Base-by-base conservation (phyloP, 2,329 filamentous ascomycete genomes). In the Xylaria arbuscula region DNA sequence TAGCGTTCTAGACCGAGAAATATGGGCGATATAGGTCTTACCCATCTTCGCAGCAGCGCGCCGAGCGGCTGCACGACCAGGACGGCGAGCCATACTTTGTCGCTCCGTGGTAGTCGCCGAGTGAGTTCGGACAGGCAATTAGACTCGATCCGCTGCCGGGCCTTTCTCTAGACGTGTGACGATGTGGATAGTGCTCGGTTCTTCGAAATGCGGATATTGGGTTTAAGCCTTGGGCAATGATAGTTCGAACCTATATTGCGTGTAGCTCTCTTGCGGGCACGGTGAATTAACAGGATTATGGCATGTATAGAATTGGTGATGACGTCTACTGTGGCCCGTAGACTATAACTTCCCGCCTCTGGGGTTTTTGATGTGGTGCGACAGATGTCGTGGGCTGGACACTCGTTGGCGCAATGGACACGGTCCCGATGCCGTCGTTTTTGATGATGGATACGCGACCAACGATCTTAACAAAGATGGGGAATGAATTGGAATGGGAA, bases 51-150 rank as follows among this genome's bases (percentile, higher is more conserved):
- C 80, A 50, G 81, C 81, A 32, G 82, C 82, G 64, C 81, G 80
- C 73, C 81, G 80, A 51, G 82, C 82, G 54, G 82, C 82, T 34
- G 82, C 82, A 67, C 82, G 81, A 68, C 81, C 80, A 24, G 82
- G 82, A 58, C 82, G 79, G 50, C 79, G 79, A 72, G 76, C 78
- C 78, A 78, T 78, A 24, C 24, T 55, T 19, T 7, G 57, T 58
- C 28, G 28, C 22, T 45, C 22, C 17, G 22, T 11, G 17, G 10
- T 24, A 58, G 51, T 55, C 10, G 36, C n/a, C 42, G 42, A 19
- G 17, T 19, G 2, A 6, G 42, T 19, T n/a, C 42, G 17, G 42
- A 45, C 15, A 45, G 42, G 7, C n/a, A 8, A 40, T 42, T n/a
- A 10, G 54, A 56, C 54, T 11, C 28, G 28, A 28, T 28, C 15